phyloP scores from a whole-genome alignment of 2,329 filamentous ascomycete species.

The Nectriaceae sp. region DNA sequence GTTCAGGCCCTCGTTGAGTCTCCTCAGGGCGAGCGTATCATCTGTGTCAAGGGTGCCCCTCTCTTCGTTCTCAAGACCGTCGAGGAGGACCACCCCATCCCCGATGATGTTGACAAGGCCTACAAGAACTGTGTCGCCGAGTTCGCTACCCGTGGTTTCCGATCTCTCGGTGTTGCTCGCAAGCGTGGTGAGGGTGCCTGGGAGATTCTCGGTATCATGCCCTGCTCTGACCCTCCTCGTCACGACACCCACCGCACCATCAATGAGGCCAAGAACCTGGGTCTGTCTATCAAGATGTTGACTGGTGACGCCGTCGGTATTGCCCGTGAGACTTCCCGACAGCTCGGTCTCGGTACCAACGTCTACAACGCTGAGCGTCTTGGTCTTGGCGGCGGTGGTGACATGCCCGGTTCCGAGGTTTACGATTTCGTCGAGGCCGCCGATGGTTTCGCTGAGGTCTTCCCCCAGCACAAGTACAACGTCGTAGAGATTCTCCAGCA shows the following conservation, averaged over 20 bases:
- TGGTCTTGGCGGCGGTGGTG: constrained; percentile 84
- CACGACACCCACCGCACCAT: constrained; percentile 90
- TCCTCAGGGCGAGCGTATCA: constrained; percentile 79
- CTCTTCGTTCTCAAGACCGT: constrained; percentile 86
- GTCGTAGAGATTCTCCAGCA: constrained; percentile 86
- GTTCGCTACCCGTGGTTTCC: constrained; percentile 90
- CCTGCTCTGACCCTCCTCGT: constrained; percentile 87
- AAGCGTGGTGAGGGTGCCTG: constrained; percentile 80
- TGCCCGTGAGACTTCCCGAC: constrained; percentile 86
- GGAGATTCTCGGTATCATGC: constrained; percentile 95
- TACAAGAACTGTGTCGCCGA: constrained; percentile 94
- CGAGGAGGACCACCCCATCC: constrained; percentile 79
- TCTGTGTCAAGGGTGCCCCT: constrained; percentile 89
- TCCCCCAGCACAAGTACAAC: constrained; percentile 84
- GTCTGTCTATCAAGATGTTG: constrained; percentile 93
- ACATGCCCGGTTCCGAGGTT: constrained; percentile 91
- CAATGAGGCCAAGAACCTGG: constrained; percentile 83
- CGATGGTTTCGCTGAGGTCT: constrained; percentile 92
- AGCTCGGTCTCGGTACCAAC: constrained; percentile 89
- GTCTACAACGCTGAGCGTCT: constrained; percentile 93
- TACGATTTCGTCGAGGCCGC: constrained; percentile 96
- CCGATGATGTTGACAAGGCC: constrained; percentile 73
- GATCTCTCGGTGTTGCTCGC: constrained; percentile 89
- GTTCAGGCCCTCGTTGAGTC: constrained; percentile 83
- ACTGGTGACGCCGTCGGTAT: constrained; percentile 94